These are phyloP conservation scores for Emericellopsis atlantica DNA, from an alignment of 2,329 filamentous ascomycete species.

Conservation along the genomic window DNA sequence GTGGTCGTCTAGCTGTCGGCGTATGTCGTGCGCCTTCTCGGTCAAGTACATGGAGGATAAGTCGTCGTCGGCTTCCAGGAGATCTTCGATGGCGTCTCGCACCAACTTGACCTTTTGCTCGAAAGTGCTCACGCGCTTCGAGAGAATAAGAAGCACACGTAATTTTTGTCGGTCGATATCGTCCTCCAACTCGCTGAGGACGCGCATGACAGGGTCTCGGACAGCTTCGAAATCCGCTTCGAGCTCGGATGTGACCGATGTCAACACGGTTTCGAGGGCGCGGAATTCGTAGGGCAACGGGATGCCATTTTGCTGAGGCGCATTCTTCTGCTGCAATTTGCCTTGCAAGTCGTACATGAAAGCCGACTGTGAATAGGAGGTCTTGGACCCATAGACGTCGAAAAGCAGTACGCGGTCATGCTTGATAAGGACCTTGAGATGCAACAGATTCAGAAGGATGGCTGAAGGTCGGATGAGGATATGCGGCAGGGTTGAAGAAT, in stretches of 20 bases:
- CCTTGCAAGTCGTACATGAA: constrained; percentile 98
- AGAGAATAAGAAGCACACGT: constrained; percentile 79
- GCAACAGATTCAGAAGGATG: constrained; percentile 91
- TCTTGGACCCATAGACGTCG: constrained; percentile 87
- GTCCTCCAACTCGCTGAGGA: constrained; percentile 83
- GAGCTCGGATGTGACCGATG: constrained; percentile 81
- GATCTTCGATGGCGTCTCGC: constrained; percentile 85
- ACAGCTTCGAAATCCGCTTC: constrained; percentile 94
- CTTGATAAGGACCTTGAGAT: constrained; percentile 91
- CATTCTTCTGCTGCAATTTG: constrained; percentile 72
- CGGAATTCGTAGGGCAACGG: constrained; percentile 89
- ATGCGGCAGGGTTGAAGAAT: constrained; percentile 88
- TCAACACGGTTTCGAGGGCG: constrained; percentile 86
- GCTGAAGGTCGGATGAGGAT: constrained; percentile 88
- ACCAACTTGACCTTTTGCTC: constrained; percentile 94
- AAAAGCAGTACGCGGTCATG: constrained; percentile 89
- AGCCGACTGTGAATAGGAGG: constrained; percentile 87
- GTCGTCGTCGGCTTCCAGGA: constrained; percentile 94
- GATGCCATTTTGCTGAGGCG: constrained; percentile 33
- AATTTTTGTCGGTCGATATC: constrained; percentile 95
- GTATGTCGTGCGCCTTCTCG: constrained; percentile 66
- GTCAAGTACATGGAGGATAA: constrained; percentile 90
- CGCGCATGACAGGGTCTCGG: constrained; percentile 78
- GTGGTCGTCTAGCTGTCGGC: constrained; percentile 71
- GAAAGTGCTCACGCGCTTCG: constrained; percentile 91